These are phyloP conservation scores for Magnusiomyces suaveolens DNA, from an alignment of 1,139 yeast species.

Conservation along the genomic window DNA sequence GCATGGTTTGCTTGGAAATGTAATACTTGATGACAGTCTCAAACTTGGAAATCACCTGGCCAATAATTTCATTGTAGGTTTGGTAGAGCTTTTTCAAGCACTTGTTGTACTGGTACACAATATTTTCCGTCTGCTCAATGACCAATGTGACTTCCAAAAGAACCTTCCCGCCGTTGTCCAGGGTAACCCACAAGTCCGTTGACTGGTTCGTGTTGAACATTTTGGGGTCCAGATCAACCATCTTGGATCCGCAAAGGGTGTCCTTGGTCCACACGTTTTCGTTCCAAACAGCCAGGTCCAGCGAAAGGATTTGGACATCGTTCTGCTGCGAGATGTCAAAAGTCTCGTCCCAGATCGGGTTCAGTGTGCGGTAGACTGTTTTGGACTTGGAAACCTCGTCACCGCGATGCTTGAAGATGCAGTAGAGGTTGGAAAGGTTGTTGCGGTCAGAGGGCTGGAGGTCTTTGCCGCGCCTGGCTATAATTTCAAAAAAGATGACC, in stretches of 20 bases:
- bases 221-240: background rate
- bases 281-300: constrained; percentile 3
- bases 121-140: background rate
- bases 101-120: constrained; percentile 4
- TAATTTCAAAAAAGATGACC: constrained; percentile 29
- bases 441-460: constrained; percentile 68
- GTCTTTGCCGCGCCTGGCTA: constrained; percentile 48
- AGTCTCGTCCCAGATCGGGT: constrained; percentile 73
- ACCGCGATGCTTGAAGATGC: constrained; percentile 53
- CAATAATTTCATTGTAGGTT: background rate
- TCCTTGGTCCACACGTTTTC: constrained; percentile 3
- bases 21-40: background rate
- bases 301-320: background rate
- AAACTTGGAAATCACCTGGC: background rate
- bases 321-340: constrained; percentile 17
- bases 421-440: constrained; percentile 83
- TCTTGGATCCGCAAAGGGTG: background rate
- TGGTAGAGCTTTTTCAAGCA: constrained; percentile 3
- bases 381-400: constrained; percentile 56
- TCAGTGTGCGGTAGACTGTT: constrained; percentile 65
- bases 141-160: background rate
- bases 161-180: background rate
- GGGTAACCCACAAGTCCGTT: background rate
- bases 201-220: background rate
- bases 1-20: constrained; percentile 2